Conservation (phyloP, 345 rosid species). For the Clarkia xantiana region DNA sequence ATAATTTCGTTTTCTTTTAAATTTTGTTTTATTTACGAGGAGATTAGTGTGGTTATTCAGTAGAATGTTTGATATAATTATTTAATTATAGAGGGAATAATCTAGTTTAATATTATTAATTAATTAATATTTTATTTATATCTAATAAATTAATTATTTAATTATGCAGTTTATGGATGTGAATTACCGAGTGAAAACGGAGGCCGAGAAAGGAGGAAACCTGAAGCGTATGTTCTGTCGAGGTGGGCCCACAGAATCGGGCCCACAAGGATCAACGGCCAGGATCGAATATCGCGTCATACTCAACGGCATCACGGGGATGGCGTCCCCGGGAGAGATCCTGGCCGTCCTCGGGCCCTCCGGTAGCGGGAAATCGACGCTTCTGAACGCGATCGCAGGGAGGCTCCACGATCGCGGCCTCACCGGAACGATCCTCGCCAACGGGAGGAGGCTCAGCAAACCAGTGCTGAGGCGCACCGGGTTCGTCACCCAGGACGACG, state of each 20-base stretch:
- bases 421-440: conserved; percentile 55
- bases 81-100: too few species aligned
- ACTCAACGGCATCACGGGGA: conserved; percentile 56
- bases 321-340: conserved; percentile 75
- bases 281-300: conserved; percentile 38
- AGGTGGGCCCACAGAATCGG: conserved; percentile 10
- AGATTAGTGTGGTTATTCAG: too few species aligned
- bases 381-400: conserved; percentile 64
- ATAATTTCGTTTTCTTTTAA: too few species aligned
- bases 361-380: conserved; percentile 90
- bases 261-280: conserved; percentile 8
- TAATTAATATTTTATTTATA: too few species aligned
- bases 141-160: too few species aligned
- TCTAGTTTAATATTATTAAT: too few species aligned
- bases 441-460: conserved; percentile 34
- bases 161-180: conserved; percentile 71
- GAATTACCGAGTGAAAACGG: conserved; percentile 37
- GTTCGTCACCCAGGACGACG: conserved; percentile 79
- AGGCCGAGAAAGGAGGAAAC: conserved; percentile 13
- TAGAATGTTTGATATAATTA: too few species aligned
- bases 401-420: conserved; percentile 41
- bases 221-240: conserved; percentile 21
- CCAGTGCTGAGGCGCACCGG: conserved; percentile 56
- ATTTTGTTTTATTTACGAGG: too few species aligned
- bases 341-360: conserved; percentile 89